Base-by-base conservation (phyloP, 345 rosid genomes). In the Salix suchowensis region DNA sequence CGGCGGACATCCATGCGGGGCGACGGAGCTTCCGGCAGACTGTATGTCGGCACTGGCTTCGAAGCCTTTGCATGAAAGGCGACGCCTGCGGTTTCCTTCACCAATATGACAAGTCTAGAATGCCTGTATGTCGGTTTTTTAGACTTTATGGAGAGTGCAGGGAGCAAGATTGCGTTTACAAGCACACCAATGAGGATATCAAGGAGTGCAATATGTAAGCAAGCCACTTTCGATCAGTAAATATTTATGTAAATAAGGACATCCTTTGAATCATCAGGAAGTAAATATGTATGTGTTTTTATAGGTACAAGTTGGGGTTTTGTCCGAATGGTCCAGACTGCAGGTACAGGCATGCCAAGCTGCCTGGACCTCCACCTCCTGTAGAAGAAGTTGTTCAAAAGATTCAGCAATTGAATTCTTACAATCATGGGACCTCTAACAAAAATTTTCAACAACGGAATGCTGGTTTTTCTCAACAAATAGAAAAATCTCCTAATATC, bases 251-350 rank as follows among this genome's bases (percentile, higher is more conserved):
- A 3, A 9, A 55, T 18, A 34, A 28, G n/a, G 21, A 16, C n/a
- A 7, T 28, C n/a, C 12, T 66, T 66, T 18, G 69, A 34, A 55
- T 23, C 30, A 14, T 24, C 40, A 28, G 34, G 16, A 36, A 65
- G 32, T 14, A 14, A 15, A 18, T 34, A 13, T 66, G 6, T 66
- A 6, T 67, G 21, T 71, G 23, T 71, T 39, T 65, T 75, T 84
- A 74, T 80, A 96, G 98, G 99, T 96, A 91, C 85, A 96, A 96
- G 89, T 80, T 94, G 61, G 99, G 99, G 16, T 96, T 96, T 84
- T 94, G 99, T 84, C 99, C 99, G 54, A 94, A 94, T 86, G 99
- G 98, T 85, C 90, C 96, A 60, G 98, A 94, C 73, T 96, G 98
- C 77, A 89, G 98, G 34, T 96, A 94, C 67, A 88, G 98, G 88